Conservation (phyloP, 1,284 basidiomycete genomes). For the Malassezia equina region DNA sequence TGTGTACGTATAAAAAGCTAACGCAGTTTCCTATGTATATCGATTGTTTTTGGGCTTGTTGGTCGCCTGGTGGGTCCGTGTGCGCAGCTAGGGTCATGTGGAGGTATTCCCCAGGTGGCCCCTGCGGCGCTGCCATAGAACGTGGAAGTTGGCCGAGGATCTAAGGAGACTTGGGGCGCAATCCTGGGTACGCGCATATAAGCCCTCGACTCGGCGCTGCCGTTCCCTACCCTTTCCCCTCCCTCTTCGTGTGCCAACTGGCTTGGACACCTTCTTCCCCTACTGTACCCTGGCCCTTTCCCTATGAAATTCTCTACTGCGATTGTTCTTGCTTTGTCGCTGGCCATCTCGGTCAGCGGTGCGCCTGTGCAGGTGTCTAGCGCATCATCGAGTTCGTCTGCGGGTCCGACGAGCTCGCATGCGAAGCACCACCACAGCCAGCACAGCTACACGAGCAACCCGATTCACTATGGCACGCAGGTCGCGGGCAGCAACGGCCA, state of each 20-base stretch:
- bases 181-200: background rate
- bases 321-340: conserved; percentile 9
- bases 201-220: background rate
- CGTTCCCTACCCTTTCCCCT: background rate
- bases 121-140: background rate
- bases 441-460: background rate
- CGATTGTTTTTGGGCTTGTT: conserved; percentile 9
- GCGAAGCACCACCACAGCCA: background rate
- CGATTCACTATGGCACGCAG: background rate
- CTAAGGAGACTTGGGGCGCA: background rate
- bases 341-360: conserved; percentile 3
- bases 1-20: conserved; percentile 13
- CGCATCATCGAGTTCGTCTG: conserved; percentile 1
- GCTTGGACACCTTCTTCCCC: conserved; percentile 9
- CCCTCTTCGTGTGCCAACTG: conserved; percentile 11
- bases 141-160: conserved; percentile 11
- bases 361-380: background rate
- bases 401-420: conserved; percentile 3
- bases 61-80: conserved; percentile 4
- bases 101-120: background rate
- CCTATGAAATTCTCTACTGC: conserved; percentile 14
- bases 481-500: background rate
- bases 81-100: background rate
- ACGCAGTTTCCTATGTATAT: conserved; percentile 11
- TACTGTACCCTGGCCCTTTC: background rate